Evolutionary conservation across 495 filamentous ascomycete species (phyloP).

Genomic region (Patellaria atrata): DNA sequence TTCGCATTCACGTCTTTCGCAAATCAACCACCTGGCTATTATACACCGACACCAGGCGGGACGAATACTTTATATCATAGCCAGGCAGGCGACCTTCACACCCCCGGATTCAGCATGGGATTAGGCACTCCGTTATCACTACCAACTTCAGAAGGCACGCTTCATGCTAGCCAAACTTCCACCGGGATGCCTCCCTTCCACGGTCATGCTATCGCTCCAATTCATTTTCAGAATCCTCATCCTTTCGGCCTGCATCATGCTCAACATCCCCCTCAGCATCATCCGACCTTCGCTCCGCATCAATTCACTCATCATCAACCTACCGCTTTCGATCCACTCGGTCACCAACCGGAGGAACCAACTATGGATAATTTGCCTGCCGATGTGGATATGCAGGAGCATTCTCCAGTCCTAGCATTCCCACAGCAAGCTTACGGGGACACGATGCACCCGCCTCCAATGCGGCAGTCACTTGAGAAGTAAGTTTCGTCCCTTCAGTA

Average conservation of each 20-base stretch:
- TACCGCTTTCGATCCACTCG: constrained; percentile 63
- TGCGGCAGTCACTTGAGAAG: constrained; percentile 24
- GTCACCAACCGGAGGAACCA: constrained; percentile 45
- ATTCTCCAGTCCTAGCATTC: constrained; percentile 25
- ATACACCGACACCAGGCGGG: constrained; percentile 78
- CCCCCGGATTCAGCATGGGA: constrained; percentile 55
- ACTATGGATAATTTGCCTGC: constrained; percentile 38
- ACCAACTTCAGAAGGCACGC: constrained; percentile 45
- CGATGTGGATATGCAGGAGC: constrained; percentile 28
- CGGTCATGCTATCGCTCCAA: constrained; percentile 38
- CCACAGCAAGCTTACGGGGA: constrained; percentile 20
- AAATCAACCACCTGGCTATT: constrained; percentile 69
- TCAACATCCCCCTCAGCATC: constrained; percentile 24
- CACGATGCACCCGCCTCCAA: constrained; percentile 13
- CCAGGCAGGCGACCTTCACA: constrained; percentile 82
- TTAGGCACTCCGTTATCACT: constrained; percentile 78
- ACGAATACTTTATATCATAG: constrained; percentile 67
- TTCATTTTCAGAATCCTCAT: constrained; percentile 59
- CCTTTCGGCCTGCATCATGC: constrained; percentile 50
- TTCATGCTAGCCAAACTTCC: constrained; percentile 36
- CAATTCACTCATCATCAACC: constrained; percentile 66
- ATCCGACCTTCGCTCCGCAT: constrained; percentile 60
- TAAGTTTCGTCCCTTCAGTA: constrained; percentile 13
- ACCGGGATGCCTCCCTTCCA: constrained; percentile 44
- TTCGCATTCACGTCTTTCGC: constrained; percentile 65